Evolutionary conservation across 441 rosid species (phyloP).

Genomic region (Bocquillonia castaneifolia): DNA sequence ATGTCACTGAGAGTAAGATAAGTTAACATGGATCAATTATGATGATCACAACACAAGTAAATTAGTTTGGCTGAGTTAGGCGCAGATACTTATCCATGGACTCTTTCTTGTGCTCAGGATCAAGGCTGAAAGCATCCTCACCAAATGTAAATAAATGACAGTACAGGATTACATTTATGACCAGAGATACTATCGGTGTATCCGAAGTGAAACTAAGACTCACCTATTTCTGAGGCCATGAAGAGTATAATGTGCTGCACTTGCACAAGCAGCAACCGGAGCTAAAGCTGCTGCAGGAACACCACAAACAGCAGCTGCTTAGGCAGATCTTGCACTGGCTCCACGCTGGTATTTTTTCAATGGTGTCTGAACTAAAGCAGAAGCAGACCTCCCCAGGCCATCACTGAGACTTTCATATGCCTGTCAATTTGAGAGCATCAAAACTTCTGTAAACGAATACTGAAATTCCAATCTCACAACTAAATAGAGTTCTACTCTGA

Average conservation of each 20-base stretch:
- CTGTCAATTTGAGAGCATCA: constrained; percentile 37
- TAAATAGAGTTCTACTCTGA: not conserved
- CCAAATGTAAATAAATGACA: constrained; percentile 17
- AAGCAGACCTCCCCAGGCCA: constrained; percentile 87
- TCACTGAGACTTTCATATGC: constrained; percentile 82
- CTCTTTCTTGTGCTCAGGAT: constrained; percentile 92
- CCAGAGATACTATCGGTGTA: not conserved
- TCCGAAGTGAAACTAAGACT: constrained; percentile 16
- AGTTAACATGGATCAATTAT: no score
- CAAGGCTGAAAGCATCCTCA: constrained; percentile 65
- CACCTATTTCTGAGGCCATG: constrained; percentile 95
- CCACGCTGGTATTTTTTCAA: constrained; percentile 83
- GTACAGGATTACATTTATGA: not conserved
- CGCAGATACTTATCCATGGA: constrained; percentile 94
- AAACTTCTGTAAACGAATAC: constrained; percentile 2
- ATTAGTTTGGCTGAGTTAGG: constrained; percentile 46
- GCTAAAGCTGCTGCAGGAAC: constrained; percentile 96
- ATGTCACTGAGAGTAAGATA: no score
- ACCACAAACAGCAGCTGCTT: constrained; percentile 71
- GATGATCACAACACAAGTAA: no score
- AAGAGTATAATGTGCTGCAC: constrained; percentile 72
- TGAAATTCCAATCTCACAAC: not conserved
- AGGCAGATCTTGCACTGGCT: constrained; percentile 78
- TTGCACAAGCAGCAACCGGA: constrained; percentile 85
- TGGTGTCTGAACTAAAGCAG: constrained; percentile 82